Evolutionary conservation across 2,329 filamentous ascomycete genomes (phyloP), one percentile per base, ranked within the genome.

Genomic region (Fusarium compactum): DNA sequence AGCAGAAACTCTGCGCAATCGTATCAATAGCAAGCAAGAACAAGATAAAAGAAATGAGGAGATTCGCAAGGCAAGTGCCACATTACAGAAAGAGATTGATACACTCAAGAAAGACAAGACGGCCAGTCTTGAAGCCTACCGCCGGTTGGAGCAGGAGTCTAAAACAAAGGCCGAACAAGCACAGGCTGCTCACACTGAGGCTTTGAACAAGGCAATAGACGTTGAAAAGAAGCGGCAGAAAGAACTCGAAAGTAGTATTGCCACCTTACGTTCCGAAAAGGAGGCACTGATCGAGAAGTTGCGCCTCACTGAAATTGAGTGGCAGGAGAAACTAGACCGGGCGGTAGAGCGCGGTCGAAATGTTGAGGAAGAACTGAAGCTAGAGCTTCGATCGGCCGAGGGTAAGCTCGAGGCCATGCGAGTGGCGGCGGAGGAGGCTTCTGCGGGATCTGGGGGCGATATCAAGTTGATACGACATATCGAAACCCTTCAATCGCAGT

Each of bases 401-500:
- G 91, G 92, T 73, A 97, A 97, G 79, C 86, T 99, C 58, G 96
- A 99, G 80, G 89, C 92, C 11, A 90, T 98, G 82, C 91, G 96
- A 58, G 88, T 90, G 20, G 89, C 92, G 32, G 94, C 93, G 3
- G 96, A 99, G 81, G 96, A 99, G 79, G 93, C 90, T 1, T 94
- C 94, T 3, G 95, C 94, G 5, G 92, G 93, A 18, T 89, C 89
- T 16, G 90, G 90, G 8, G 92, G 94, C 16, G 93, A 97, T 75
- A 92, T 92, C 45, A 98, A 98, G 79, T 85, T 98, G 43, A 85
- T 98, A 45, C 90, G 96, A 43, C 97, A 99, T 80, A 92, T 99
- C 57, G 96, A 99, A 82, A 98, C 93, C 1, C 82, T 99, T 40
- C 96, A 99, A 80, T 96, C 93, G 9, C 97, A 99, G 78, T 97